Conservation (phyloP, 2,329 filamentous ascomycete species). For the Penicillium palitans region DNA sequence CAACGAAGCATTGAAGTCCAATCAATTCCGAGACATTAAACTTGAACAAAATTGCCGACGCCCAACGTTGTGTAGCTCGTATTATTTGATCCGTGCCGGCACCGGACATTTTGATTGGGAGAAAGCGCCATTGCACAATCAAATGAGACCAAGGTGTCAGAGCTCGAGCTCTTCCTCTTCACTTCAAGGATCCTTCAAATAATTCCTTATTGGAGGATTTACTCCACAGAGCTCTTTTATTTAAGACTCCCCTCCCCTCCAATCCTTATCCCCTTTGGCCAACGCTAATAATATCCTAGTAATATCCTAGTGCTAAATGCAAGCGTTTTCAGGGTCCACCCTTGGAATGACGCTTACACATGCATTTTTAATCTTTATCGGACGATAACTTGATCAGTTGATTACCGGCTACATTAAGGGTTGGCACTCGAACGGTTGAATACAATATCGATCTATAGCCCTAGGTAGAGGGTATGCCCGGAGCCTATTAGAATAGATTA, state of each 20-base stretch:
- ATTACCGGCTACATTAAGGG: background rate
- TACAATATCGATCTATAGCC: background rate
- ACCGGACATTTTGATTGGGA: background rate
- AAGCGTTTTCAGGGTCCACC: background rate
- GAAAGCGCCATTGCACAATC: background rate
- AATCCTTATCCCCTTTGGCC: background rate
- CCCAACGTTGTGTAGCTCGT: background rate
- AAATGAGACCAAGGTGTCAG: background rate
- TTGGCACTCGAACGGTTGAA: background rate
- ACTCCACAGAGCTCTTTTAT: no score
- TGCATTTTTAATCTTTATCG: background rate
- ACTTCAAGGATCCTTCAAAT: background rate
- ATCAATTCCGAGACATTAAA: background rate
- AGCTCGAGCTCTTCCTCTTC: background rate
- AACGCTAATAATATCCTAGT: background rate
- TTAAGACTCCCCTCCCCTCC: no score
- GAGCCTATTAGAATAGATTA: background rate
- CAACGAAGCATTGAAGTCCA: background rate
- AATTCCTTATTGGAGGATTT: no score
- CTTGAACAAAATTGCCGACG: background rate
- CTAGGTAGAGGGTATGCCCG: background rate
- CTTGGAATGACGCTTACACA: background rate
- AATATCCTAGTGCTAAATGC: background rate
- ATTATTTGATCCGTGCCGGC: background rate
- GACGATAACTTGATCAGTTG: background rate